Evolutionary conservation across 148 eudicot genomes (phyloP), one percentile per base, ranked within the genome.

Genomic region (Suaeda aralocaspica): DNA sequence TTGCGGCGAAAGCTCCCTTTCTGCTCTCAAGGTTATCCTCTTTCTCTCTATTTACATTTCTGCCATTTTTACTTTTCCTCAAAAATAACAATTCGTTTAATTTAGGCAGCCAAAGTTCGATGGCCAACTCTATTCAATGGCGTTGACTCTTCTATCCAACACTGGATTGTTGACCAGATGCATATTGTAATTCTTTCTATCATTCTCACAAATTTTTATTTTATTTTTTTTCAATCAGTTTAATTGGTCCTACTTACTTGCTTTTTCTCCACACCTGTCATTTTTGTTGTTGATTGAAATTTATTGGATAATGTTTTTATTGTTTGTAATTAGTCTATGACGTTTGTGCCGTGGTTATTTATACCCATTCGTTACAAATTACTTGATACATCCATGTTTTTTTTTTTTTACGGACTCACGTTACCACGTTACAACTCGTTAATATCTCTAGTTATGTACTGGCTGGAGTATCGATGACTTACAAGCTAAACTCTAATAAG

Each of bases 101-200:
- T 12, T 24, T 68, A 93, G 98, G 99, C 97, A 50, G 93, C 92
- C 39, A 91, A 89, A 64, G 76, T 84, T 73, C 86, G 93, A 83
- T 94, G 99, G 99, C 96, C 97, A 22, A 71, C 63, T 66, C 74
- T 94, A 21, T 91, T 91, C 78, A 65, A 73, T 24, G 80, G 77
- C 52, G 84, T 91, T 60, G 90, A 87, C 59, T 72, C 87, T 16
- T 52, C 87, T 25, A 64, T 77, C 66, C 92, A 94, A 79, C 84
- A 84, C 48, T 91, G 93, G 96, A 91, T 91, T 70, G 80, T 89
- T 65, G 87, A 87, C 72, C 99, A 94, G 79, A 94, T 94, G 99
- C 86, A 82, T 77, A 81, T 28, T 46, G 99, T 89, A 33, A 45
- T 70, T 11, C 11, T 36, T 15, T 57, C 10, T 45, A 18, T 62